A percentile compares a stretch with the other conserved stretches of the same genome.
Conservation (phyloP, 139 green algal species). For the Chlorella vulgaris region DNA sequence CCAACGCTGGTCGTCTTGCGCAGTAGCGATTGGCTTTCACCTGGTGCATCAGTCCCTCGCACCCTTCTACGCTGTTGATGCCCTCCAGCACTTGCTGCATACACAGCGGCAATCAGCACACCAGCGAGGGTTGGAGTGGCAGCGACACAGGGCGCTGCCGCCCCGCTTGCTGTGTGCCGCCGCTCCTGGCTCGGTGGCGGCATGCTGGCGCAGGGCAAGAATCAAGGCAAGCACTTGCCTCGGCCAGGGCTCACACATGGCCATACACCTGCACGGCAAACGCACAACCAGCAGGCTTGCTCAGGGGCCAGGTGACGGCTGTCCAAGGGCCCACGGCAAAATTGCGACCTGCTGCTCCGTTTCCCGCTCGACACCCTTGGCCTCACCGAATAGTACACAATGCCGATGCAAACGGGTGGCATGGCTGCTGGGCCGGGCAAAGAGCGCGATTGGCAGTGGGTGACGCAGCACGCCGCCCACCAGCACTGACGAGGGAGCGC, state of each 20-base stretch:
- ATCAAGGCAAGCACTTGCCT: too few relatives aligned
- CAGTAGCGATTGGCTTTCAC: too few relatives aligned
- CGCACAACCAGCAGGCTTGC: neutral
- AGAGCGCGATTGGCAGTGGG: neutral
- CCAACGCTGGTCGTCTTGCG: too few relatives aligned
- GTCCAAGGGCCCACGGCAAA: conserved; percentile 12
- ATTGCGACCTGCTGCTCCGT: conserved; percentile 47
- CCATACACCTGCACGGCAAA: neutral
- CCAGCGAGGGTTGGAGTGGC: neutral
- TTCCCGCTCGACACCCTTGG: too few relatives aligned
- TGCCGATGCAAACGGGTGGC: neutral
- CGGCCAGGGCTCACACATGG: too few relatives aligned
- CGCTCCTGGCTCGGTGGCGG: too few relatives aligned
- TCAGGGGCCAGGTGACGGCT: neutral
- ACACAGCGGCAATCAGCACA: neutral
- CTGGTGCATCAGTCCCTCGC: conserved; percentile 42
- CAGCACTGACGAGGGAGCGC: too few relatives aligned
- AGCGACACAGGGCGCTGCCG: too few relatives aligned
- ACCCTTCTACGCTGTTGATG: conserved; percentile 34
- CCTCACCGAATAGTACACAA: conserved; percentile 1
- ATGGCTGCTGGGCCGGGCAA: neutral
- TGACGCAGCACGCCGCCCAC: too few relatives aligned
- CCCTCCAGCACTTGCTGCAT: conserved; percentile 28
- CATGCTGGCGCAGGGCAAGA: too few relatives aligned
- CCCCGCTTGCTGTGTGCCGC: too few relatives aligned